phyloP scores from a whole-genome alignment of 371 early-diverging fungal genomes.

The Mortierella sp. region DNA sequence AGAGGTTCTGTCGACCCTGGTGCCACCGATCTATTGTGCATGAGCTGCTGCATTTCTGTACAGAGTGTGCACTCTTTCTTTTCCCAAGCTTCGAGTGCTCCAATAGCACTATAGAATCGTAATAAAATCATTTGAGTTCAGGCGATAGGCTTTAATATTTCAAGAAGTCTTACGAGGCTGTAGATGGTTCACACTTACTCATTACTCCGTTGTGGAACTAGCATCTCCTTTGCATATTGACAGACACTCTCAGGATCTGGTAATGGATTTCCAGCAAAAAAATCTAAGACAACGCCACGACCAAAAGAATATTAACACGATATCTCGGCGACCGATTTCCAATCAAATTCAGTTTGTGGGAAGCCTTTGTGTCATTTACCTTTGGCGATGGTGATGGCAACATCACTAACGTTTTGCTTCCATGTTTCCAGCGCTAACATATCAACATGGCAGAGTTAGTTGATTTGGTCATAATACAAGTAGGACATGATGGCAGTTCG shows the following conservation, averaged over 20 bases:
- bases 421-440: conserved; percentile 61
- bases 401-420: conserved; percentile 64
- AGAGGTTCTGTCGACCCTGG: conserved; percentile 18
- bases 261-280: conserved; percentile 43
- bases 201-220: conserved; percentile 34
- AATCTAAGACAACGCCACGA: conserved; percentile 24
- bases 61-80: conserved; percentile 73
- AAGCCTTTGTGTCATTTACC: conserved; percentile 34
- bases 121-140: conserved; percentile 34
- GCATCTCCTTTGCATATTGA: conserved; percentile 42
- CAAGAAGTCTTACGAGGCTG: too few species aligned
- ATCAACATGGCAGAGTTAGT: neutral
- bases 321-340: too few species aligned
- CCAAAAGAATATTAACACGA: too few species aligned
- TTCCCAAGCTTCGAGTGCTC: conserved; percentile 68
- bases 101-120: conserved; percentile 28
- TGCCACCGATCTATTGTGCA: conserved; percentile 32
- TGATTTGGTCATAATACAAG: neutral
- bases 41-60: conserved; percentile 51
- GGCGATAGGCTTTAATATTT: neutral
- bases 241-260: conserved; percentile 43
- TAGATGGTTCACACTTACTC: conserved; percentile 16
- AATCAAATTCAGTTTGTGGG: too few species aligned
- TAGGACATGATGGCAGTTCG: neutral
- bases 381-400: conserved; percentile 63